Evolutionary conservation across 2,329 filamentous ascomycete genomes (phyloP), one percentile per base, ranked within the genome.

Genomic region (Colletotrichum sp.): DNA sequence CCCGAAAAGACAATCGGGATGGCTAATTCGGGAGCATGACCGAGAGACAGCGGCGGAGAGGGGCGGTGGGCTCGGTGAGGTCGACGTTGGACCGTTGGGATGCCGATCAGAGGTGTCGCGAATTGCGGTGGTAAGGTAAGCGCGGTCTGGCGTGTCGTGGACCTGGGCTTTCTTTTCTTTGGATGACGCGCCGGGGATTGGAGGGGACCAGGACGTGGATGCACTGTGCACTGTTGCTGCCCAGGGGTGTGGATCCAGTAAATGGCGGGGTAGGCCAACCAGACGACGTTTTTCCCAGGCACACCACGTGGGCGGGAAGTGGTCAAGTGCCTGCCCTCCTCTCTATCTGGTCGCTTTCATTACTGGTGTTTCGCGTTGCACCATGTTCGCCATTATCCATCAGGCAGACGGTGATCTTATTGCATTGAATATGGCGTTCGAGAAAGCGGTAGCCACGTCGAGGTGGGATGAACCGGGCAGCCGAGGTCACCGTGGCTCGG

Each of bases 211-310:
- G 73, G 70, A 73, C 64, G 25, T 74, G 55, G 63, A 72, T 75
- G 74, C 70, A 76, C 74, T 76, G 74, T 76, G 74, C 71, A 28
- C 64, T 28, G 44, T 32, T 30, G 57, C 44, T 73, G 70, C 25
- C 57, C 70, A 65, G 70, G 74, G 74, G 74, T 72, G 73, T 76
- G 74, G 71, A 63, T 72, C 48, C 57, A 76, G 74, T 76, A 76
- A 76, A 76, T 76, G 70, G 74, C 74, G 74, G 74, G 74, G 74
- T 76, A 76, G 59, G 44, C 74, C 64, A 74, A 76, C 74, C 74
- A 74, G 57, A 65, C 64, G 64, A 48, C 65, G 74, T 52, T 71
- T 65, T 48, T 74, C 36, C 57, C 65, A 68, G 65, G 71, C 59
- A 74, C 71, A 74, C 74, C 74, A 76, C 74, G 74, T 76, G 74